Conservation (phyloP, 2,329 filamentous ascomycete genomes). For the Epichloe bromicola region DNA sequence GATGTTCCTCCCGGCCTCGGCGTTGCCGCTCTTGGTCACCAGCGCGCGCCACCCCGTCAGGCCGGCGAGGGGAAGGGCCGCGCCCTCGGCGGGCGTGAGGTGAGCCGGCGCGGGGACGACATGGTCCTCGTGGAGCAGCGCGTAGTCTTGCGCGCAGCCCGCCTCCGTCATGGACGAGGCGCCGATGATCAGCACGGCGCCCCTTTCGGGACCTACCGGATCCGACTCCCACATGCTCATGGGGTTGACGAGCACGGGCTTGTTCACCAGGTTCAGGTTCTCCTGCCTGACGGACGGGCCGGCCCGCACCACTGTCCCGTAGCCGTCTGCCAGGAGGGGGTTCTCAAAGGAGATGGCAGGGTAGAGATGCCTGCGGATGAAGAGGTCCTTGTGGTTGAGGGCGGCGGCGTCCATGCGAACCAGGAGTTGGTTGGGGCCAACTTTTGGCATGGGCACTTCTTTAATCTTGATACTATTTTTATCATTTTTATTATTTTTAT, state of each 20-base stretch:
- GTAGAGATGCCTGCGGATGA: slow-evolving; percentile 86
- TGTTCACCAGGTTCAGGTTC: slow-evolving; percentile 38
- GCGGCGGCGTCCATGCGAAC: slow-evolving; percentile 66
- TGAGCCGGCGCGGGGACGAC: slow-evolving; percentile 61
- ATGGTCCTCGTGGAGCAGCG: slow-evolving; percentile 56
- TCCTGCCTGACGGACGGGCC: slow-evolving; percentile 33
- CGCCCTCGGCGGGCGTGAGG: slow-evolving; percentile 59
- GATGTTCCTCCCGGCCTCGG: slow-evolving; percentile 55
- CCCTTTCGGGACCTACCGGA: slow-evolving; percentile 60
- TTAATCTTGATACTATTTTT: slow-evolving; percentile 42
- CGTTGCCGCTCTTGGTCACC: slow-evolving; percentile 57
- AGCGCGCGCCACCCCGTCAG: slow-evolving; percentile 81
- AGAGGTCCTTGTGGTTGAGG: slow-evolving; percentile 90
- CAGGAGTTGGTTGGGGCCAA: slow-evolving; percentile 55
- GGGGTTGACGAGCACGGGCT: slow-evolving; percentile 68
- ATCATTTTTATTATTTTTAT: background rate
- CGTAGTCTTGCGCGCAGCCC: slow-evolving; percentile 64
- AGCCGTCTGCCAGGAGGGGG: slow-evolving; percentile 73
- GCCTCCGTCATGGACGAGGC: slow-evolving; percentile 46
- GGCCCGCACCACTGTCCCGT: slow-evolving; percentile 55
- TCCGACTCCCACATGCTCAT: slow-evolving; percentile 63
- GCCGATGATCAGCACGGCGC: slow-evolving; percentile 49
- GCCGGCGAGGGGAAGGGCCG: slow-evolving; percentile 74
- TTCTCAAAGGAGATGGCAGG: slow-evolving; percentile 68
- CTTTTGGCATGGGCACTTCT: slow-evolving; percentile 47